phyloP scores from a whole-genome alignment of 371 early-diverging fungal species.

The Apophysomyces elegans region DNA sequence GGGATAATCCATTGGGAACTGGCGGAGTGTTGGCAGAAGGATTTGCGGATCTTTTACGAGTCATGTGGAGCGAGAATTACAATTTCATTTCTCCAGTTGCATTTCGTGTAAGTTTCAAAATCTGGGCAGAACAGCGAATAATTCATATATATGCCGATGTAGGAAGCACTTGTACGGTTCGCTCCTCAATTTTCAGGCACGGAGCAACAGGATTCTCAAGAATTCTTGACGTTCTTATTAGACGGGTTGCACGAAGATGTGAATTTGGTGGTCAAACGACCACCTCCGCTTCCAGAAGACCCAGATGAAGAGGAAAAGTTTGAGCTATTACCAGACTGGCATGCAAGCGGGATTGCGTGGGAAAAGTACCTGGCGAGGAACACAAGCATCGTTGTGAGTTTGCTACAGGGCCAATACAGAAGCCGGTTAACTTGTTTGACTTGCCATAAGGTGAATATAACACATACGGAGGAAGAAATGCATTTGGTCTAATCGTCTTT shows the following conservation, averaged over 20 bases:
- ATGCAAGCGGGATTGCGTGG: constrained; percentile 79
- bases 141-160: constrained; percentile 14
- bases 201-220: constrained; percentile 85
- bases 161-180: constrained; percentile 63
- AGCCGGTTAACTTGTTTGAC: constrained; percentile 80
- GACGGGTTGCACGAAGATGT: constrained; percentile 83
- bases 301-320: constrained; percentile 45
- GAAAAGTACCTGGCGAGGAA: constrained; percentile 75
- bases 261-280: constrained; percentile 42
- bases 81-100: constrained; percentile 62
- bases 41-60: constrained; percentile 68
- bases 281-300: constrained; percentile 32
- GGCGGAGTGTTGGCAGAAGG: constrained; percentile 76
- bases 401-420: constrained; percentile 90
- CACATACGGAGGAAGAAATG: background rate
- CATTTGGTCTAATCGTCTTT: background rate
- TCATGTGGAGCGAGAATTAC: constrained; percentile 71
- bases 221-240: constrained; percentile 72
- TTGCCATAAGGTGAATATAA: constrained; percentile 67
- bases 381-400: constrained; percentile 87
- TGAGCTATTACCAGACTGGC: constrained; percentile 52
- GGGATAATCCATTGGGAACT: constrained; percentile 80
- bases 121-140: background rate
- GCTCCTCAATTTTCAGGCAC: constrained; percentile 67
- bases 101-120: constrained; percentile 39